Evolutionary conservation across 495 filamentous ascomycete genomes (phyloP).

Genomic region (Penicillium canescens): DNA sequence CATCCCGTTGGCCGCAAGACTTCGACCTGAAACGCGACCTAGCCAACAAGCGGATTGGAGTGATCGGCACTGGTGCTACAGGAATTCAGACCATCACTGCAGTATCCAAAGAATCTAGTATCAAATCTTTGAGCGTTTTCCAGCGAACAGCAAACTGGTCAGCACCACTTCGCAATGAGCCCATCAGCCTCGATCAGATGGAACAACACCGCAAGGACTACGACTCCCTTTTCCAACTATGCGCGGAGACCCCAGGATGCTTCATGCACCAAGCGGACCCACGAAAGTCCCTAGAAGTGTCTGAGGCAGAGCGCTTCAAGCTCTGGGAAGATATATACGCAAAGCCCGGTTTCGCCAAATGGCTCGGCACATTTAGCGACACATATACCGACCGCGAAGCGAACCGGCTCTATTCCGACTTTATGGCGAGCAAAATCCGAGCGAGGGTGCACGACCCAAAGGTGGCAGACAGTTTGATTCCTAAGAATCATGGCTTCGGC

Average conservation of each 20-base stretch:
- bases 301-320: constrained; percentile 16
- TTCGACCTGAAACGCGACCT: constrained; percentile 28
- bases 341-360: constrained; percentile 29
- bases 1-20: constrained; percentile 41
- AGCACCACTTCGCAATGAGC: constrained; percentile 40
- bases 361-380: constrained; percentile 32
- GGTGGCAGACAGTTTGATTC: constrained; percentile 30
- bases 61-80: constrained; percentile 53
- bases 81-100: constrained; percentile 46
- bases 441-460: constrained; percentile 25
- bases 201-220: constrained; percentile 41
- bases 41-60: constrained; percentile 45
- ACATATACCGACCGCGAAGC: constrained; percentile 21
- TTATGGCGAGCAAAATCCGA: constrained; percentile 31
- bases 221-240: constrained; percentile 38
- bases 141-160: constrained; percentile 51
- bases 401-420: constrained; percentile 28
- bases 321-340: constrained; percentile 30
- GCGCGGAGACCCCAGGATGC: constrained; percentile 44
- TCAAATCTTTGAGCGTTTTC: constrained; percentile 41
- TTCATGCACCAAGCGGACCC: constrained; percentile 39
- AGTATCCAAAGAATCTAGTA: constrained; percentile 17
- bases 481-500: constrained; percentile 30
- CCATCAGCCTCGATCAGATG: constrained; percentile 46
- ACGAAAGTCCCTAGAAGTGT: constrained; percentile 20